Conservation (phyloP, 805 yeast genomes). For the Dipodascopsis uninucleata region DNA sequence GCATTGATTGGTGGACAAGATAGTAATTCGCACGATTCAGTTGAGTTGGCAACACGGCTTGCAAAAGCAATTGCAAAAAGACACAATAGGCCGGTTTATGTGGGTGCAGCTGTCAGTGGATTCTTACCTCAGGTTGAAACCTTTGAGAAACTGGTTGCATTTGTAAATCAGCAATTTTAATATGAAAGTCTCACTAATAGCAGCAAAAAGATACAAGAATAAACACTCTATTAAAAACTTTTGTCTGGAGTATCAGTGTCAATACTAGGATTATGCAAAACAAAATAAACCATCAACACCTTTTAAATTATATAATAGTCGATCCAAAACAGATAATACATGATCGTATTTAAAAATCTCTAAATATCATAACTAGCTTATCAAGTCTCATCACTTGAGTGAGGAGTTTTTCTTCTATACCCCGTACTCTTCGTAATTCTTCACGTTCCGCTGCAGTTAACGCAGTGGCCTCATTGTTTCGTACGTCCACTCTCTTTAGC, state of each 20-base stretch:
- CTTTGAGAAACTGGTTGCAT: conserved; percentile 8
- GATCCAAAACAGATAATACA: not conserved
- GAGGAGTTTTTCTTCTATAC: conserved; percentile 36
- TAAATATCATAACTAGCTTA: conserved; percentile 38
- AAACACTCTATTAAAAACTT: no score
- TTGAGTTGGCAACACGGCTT: conserved; percentile 20
- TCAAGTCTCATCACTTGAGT: conserved; percentile 37
- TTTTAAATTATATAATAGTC: not conserved
- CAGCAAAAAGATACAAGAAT: no score
- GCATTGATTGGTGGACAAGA: conserved; percentile 19
- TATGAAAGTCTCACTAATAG: no score
- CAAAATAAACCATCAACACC: no score
- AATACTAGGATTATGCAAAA: no score
- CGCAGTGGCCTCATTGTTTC: conserved; percentile 71
- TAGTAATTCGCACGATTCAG: conserved; percentile 9
- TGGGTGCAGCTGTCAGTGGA: conserved; percentile 15
- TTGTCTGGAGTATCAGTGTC: no score
- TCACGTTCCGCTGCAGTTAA: conserved; percentile 70
- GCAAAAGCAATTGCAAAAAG: conserved; percentile 11
- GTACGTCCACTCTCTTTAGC: conserved; percentile 85
- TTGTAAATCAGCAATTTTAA: conserved; percentile 4
- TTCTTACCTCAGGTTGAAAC: conserved; percentile 16
- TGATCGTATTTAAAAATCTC: conserved; percentile 35
- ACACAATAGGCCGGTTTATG: conserved; percentile 20
- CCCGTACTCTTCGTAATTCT: conserved; percentile 54